Base-by-base conservation (phyloP, 257 asterid species). In the Cruciata laevipes region DNA sequence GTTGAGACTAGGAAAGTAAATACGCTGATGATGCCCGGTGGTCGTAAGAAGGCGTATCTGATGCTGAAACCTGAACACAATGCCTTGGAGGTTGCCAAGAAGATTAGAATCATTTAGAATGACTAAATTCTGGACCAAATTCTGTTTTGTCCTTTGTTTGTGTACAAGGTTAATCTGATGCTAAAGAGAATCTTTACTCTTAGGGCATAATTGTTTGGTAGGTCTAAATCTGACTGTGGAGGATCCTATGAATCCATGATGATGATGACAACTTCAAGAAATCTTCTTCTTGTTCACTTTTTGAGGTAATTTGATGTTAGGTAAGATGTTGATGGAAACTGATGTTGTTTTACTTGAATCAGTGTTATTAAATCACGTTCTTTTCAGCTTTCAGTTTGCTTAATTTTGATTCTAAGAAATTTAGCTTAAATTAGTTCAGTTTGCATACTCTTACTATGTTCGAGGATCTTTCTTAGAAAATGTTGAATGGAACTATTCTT, bases 61-160 rank as follows among this genome's bases (percentile, higher is more conserved):
- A 74, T 70, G 78, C 79, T 90, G 72, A 70, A 69, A 14, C 77
- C 88, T 0, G 76, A 78, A 12, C 76, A 67, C 56, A 83, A 75
- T 42, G 97, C 90, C 3, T 13, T 75, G 63, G 92, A 86, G 56
- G 71, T 85, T 63, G 95, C 96, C 6, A 90, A 90, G 83, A 85
- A 67, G 75, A 70, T 82, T 25, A 84, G 72, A 24, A 70, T 81
- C 73, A 47, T 87, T 70, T 89, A 81, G 70, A 58, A 9, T 44
- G 55, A 47, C 20, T 47, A 10, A 38, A 38, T 38, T 38, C 13
- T 38, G 47, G 38, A 27, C 38, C 44, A 16, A 31, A n/a, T 3
- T 10, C 55, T 35, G 18, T 33, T 72, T 5, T 27, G 25, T 37
- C 35, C 31, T 37, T 65, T n/a, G 51, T 65, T 42, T 6, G 16